These are phyloP conservation scores for Anisodus tanguticus DNA, from an alignment of 257 asterid species.

Conservation along the genomic window DNA sequence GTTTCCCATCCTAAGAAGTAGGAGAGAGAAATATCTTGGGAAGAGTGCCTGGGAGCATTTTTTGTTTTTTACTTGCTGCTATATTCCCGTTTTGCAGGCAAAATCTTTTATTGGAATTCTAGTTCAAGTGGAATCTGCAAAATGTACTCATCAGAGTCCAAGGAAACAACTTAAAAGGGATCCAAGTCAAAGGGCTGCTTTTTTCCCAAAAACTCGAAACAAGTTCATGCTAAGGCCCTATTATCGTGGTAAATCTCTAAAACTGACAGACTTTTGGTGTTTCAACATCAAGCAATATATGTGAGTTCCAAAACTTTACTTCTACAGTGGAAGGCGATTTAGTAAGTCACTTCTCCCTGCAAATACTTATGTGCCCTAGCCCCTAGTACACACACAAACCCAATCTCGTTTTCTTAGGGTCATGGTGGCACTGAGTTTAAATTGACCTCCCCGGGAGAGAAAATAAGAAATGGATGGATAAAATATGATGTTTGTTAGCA, in stretches of 20 bases:
- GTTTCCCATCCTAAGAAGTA: no score
- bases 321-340: not conserved
- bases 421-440: not conserved
- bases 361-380: not conserved
- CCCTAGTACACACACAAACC: not conserved
- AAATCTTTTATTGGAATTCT: not conserved
- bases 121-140: not conserved
- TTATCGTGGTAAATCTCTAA: not conserved
- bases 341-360: conserved; percentile 12
- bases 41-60: no score
- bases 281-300: conserved; percentile 10
- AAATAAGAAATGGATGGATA: not conserved
- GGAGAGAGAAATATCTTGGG: no score
- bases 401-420: not conserved
- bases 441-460: not conserved
- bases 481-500: not conserved
- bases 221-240: not conserved
- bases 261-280: conserved; percentile 15
- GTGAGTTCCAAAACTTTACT: conserved; percentile 8
- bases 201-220: not conserved
- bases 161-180: not conserved
- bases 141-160: not conserved
- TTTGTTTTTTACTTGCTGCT: no score
- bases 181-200: not conserved
- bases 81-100: no score